Evolutionary conservation across 257 asterid genomes (phyloP).

Genomic region (Misopates orontium): DNA sequence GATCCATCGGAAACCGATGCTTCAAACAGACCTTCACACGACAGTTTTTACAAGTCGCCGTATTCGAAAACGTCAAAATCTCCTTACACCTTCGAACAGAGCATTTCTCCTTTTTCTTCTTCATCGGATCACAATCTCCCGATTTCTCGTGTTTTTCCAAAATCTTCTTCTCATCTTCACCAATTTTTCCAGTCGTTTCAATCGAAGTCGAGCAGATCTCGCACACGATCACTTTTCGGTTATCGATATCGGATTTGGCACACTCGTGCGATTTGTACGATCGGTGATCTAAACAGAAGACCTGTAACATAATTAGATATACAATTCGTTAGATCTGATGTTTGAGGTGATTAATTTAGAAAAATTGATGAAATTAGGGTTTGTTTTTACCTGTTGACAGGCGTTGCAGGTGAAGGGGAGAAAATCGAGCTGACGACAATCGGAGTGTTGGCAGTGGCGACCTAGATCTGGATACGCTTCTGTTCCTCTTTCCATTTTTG

Average conservation of each 20-base stretch:
- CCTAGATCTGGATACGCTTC: conserved; percentile 93
- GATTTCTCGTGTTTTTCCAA: conserved; percentile 63
- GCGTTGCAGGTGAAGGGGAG: conserved; percentile 83
- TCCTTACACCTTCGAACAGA: conserved; percentile 71
- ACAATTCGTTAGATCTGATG: background rate
- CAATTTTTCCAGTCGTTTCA: conserved; percentile 61
- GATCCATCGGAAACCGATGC: conserved; percentile 86
- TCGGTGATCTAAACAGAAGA: conserved; percentile 70
- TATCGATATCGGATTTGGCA: conserved; percentile 55
- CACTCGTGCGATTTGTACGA: conserved; percentile 74
- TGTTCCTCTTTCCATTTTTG: conserved; percentile 68
- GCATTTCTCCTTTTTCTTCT: conserved; percentile 66
- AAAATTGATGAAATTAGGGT: too few relatives aligned
- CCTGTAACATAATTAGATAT: conserved; percentile 29
- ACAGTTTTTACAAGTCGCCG: conserved; percentile 64
- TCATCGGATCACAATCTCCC: conserved; percentile 76
- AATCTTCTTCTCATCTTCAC: conserved; percentile 53
- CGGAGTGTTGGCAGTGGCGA: conserved; percentile 66
- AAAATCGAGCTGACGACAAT: conserved; percentile 86
- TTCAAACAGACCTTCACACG: conserved; percentile 65
- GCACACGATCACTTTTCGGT: conserved; percentile 79
- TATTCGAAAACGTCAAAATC: conserved; percentile 82
- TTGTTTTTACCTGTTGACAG: conserved; percentile 58
- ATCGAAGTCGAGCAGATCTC: conserved; percentile 65
- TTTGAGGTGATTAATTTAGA: too few relatives aligned